A percentile compares a stretch with the other conserved stretches of the same genome.
These are phyloP conservation scores for Cladophialophora yegresii DNA, from an alignment of 2,329 filamentous ascomycete species.

Conservation along the genomic window DNA sequence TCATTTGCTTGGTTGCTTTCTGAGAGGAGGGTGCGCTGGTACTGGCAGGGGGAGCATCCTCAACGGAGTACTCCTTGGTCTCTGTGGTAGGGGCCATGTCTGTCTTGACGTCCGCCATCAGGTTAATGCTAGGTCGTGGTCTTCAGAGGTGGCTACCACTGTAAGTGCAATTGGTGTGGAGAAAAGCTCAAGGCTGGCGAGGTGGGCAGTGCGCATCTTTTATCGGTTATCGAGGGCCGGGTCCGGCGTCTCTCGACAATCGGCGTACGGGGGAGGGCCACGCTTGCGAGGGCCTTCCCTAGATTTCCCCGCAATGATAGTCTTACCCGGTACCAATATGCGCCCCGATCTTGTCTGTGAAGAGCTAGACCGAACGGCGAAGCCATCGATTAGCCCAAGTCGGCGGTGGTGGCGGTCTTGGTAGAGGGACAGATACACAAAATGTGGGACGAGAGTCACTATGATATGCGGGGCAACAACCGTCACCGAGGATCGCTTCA, in stretches of 20 bases:
- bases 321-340: not conserved
- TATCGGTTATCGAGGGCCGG: no score
- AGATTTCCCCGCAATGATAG: not conserved
- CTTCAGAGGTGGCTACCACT: not conserved
- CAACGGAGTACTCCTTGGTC: slow-evolving; percentile 6
- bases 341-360: not conserved
- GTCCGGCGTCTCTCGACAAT: no score
- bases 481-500: no score
- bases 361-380: not conserved
- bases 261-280: no score
- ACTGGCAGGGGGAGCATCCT: not conserved
- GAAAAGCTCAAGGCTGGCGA: no score
- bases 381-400: not conserved
- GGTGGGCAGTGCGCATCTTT: no score
- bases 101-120: slow-evolving; percentile 4
- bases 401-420: not conserved
- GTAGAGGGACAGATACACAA: not conserved
- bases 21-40: not conserved
- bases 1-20: slow-evolving; percentile 15
- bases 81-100: slow-evolving; percentile 2
- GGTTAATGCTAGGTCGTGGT: not conserved
- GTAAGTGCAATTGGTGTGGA: not conserved
- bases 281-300: not conserved
- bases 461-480: no score
- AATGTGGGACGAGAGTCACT: not conserved